phyloP scores from a whole-genome alignment of 2,329 filamentous ascomycete species.

The Fusarium sororula region DNA sequence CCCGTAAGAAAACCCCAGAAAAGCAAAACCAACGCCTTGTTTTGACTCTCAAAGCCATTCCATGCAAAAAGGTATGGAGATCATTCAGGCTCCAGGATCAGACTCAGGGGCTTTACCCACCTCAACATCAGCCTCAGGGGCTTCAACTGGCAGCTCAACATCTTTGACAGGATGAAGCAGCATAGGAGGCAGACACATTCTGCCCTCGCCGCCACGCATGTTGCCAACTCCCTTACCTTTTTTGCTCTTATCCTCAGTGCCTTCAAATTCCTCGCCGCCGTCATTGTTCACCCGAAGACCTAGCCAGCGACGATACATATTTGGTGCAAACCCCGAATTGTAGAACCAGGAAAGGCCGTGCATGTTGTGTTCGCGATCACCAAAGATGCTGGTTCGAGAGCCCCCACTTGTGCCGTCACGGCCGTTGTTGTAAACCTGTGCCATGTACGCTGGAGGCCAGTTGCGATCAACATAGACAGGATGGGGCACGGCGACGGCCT shows the following conservation, averaged over 20 bases:
- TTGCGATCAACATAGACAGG: constrained; percentile 86
- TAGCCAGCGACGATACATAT: constrained; percentile 86
- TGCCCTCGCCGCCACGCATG: constrained; percentile 76
- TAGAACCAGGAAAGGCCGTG: constrained; percentile 92
- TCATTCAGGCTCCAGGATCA: constrained; percentile 54
- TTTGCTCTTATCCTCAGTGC: constrained; percentile 62
- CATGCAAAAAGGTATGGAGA: constrained; percentile 1
- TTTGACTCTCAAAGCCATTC: constrained; percentile 17
- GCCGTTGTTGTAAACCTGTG: constrained; percentile 82
- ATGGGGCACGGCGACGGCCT: constrained; percentile 91
- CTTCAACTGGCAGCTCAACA: constrained; percentile 72
- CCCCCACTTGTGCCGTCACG: constrained; percentile 80
- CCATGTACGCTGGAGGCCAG: constrained; percentile 84
- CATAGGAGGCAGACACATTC: constrained; percentile 93
- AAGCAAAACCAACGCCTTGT: constrained; percentile 24
- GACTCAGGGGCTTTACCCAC: constrained; percentile 50
- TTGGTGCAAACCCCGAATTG: constrained; percentile 81
- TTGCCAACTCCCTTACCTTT: constrained; percentile 58
- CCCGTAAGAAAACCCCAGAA: constrained; percentile 11
- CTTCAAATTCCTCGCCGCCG: constrained; percentile 80
- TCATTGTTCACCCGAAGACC: constrained; percentile 83
- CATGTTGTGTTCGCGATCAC: constrained; percentile 90
- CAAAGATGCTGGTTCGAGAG: constrained; percentile 76
- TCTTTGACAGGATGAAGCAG: constrained; percentile 88
- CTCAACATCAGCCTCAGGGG: constrained; percentile 57